These are phyloP conservation scores for Pugionium cornutum DNA, from an alignment of 345 rosid species.

Conservation along the genomic window DNA sequence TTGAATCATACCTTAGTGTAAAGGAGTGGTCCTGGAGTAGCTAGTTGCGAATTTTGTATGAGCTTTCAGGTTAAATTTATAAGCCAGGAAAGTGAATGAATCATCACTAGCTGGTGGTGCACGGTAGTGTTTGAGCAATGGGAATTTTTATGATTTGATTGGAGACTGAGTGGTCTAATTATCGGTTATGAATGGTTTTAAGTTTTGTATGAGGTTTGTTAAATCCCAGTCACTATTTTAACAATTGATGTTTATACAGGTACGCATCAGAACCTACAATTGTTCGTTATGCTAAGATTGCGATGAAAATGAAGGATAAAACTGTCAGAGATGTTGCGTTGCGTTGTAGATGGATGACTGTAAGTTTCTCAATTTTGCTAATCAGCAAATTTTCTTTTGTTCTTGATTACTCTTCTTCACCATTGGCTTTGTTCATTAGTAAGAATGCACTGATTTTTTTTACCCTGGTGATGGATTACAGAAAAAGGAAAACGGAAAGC, in stretches of 20 bases:
- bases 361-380: conserved; percentile 39
- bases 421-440: conserved; percentile 3
- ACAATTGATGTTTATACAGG: conserved; percentile 42
- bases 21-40: no score
- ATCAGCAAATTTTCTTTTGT: not conserved
- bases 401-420: conserved; percentile 8
- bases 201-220: not conserved
- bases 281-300: conserved; percentile 82
- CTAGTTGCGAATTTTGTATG: no score
- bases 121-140: not conserved
- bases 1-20: no score
- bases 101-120: not conserved
- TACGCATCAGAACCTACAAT: conserved; percentile 56
- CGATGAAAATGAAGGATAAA: conserved; percentile 71
- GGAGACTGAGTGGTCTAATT: conserved; percentile 9
- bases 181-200: conserved; percentile 5
- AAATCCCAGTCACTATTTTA: not conserved
- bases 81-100: not conserved
- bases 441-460: not conserved
- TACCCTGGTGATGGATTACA: conserved; percentile 41
- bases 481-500: conserved; percentile 82
- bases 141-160: not conserved
- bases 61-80: not conserved
- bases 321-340: conserved; percentile 82
- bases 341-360: conserved; percentile 84